Evolutionary conservation across 805 yeast species (phyloP), one percentile per base, ranked within the genome.

Genomic region (Torulaspora gathmanii): DNA sequence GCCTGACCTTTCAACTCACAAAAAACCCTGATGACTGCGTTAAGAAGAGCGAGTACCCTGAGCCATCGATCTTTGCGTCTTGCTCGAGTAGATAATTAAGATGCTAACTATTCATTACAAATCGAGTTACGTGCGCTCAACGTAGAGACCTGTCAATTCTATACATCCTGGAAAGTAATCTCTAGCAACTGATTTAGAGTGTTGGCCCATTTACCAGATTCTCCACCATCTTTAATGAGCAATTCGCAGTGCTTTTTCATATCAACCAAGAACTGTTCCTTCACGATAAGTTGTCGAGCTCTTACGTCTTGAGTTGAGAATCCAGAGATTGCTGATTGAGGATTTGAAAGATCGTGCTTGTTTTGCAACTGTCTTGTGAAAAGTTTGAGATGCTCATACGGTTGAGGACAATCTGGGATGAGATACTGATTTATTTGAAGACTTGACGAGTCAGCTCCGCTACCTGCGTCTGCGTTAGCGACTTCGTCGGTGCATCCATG

Each of bases 161-260:
- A 41, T 37, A 13, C 19, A 5, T 41, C 39, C 15, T 33, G 26
- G 25, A 34, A 33, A 11, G 40, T 27, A 23, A 19, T 15, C 26
- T 38, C 45, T 15, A 59, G 36, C n/a, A 59, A 40, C 29, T 51
- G 54, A n/a, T 51, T 52, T 33, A 63, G 39, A 22, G 49, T 56
- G 44, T 66, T 69, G 6, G 77, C 73, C 11, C 61, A 74, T 49
- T 80, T 74, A 2, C 89, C 89, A 15, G 75, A 67, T 38, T 81
- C 86, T 1, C 90, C 90, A 10, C 88, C 95, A 52, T 85, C 93
- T 54, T 78, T 79, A 8, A 79, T 63, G 26, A 78, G 55, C 31
- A 69, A 69, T 1, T 65, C 68, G 17, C 83, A 68, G 29, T 86
- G 83, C 37, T 68, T 71, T 16, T 56, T 44, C 40, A 86, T 68